Percentiles rank a stretch among this genome's conserved stretches.
These are phyloP conservation scores for Paecilomyces sp. DNA, from an alignment of 2,329 filamentous ascomycete genomes.

Conservation along the genomic window DNA sequence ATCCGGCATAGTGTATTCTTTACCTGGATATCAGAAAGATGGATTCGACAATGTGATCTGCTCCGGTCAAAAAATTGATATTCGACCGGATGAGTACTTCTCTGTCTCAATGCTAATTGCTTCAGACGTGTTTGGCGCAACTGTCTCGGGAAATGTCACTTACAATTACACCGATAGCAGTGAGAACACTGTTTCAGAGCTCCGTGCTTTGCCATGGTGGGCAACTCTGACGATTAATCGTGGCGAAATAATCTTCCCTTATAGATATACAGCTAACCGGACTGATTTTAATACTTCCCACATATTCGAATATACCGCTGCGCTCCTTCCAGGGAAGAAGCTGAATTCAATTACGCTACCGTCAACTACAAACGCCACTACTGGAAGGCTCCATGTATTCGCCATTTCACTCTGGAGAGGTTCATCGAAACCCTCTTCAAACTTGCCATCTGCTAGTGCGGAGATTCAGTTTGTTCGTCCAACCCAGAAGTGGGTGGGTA, in stretches of 20 bases:
- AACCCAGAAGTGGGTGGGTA: conserved; percentile 36
- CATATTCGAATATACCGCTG: conserved; percentile 40
- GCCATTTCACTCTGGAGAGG: conserved; percentile 28
- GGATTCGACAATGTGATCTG: conserved; percentile 40
- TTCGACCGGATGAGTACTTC: conserved; percentile 30
- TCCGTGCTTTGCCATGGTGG: conserved; percentile 40
- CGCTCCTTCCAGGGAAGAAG: conserved; percentile 30
- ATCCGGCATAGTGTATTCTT: conserved; percentile 37
- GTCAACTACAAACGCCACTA: conserved; percentile 25
- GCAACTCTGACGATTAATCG: conserved; percentile 39
- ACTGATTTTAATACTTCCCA: conserved; percentile 39
- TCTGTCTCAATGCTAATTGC: conserved; percentile 39
- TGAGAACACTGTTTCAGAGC: conserved; percentile 30
- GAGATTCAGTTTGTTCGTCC: conserved; percentile 35
- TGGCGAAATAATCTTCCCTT: conserved; percentile 41
- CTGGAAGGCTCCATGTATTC: conserved; percentile 38
- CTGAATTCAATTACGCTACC: conserved; percentile 37
- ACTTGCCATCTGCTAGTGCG: conserved; percentile 6
- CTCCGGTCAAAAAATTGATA: conserved; percentile 31
- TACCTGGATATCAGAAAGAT: conserved; percentile 31
- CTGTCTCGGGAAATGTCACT: conserved; percentile 34
- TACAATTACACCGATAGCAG: conserved; percentile 37
- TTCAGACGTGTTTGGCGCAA: conserved; percentile 34
- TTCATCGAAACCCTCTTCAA: not conserved
- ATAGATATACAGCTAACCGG: conserved; percentile 32